Evolutionary conservation across 169 alveolate genomes (phyloP).

Genomic region (Plasmodium gaboni): DNA sequence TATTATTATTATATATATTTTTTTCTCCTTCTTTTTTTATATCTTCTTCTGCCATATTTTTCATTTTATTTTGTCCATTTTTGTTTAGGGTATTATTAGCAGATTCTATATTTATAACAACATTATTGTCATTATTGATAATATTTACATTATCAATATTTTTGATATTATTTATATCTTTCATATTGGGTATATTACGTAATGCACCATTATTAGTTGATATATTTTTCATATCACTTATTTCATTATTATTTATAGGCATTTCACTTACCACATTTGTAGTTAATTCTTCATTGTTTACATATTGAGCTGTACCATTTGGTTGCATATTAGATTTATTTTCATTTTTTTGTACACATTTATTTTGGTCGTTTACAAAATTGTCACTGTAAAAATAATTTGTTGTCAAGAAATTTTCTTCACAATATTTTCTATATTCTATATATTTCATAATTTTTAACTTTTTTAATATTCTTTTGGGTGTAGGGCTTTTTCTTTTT

Average conservation of each 20-base stretch:
- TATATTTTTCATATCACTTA: no score
- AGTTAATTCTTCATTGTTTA: no score
- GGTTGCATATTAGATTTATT: not conserved
- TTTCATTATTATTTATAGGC: no score
- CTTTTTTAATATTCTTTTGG: slow-evolving; percentile 59
- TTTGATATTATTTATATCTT: no score
- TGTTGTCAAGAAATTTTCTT: slow-evolving; percentile 1
- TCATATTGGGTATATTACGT: no score
- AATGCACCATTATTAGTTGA: no score
- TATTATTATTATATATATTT: not conserved
- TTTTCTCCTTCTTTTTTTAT: not conserved
- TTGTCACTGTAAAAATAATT: slow-evolving; percentile 18
- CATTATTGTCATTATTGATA: no score
- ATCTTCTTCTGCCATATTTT: not conserved
- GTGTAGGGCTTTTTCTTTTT: slow-evolving; percentile 72
- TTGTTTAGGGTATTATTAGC: no score
- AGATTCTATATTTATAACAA: no score
- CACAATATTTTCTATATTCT: slow-evolving; percentile 64
- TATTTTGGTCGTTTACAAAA: slow-evolving; percentile 9
- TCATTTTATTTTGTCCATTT: no score
- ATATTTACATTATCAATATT: no score
- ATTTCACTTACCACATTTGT: no score
- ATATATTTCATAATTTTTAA: slow-evolving; percentile 65
- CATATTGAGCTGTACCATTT: not conserved
- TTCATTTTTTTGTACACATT: not conserved